Base-by-base conservation (phyloP, 2,329 filamentous ascomycete genomes). In the Colletotrichum echinochloae region DNA sequence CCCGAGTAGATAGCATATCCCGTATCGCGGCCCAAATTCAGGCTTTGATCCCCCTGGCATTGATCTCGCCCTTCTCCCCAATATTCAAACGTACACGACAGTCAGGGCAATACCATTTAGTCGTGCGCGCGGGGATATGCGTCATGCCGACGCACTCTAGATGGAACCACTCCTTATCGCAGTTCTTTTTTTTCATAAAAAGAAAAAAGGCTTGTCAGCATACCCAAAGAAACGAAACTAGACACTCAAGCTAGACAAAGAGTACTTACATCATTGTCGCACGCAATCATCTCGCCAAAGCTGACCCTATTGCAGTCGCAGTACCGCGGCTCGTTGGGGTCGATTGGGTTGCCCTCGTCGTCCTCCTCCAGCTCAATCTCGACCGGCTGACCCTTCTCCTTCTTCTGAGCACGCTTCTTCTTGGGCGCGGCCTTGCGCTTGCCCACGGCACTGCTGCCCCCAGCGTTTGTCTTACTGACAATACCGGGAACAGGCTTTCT, bases 151-250 rank as follows among this genome's bases (percentile, higher is more conserved):
- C 91, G 76, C 93, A 96, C 73, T 90, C 89, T 49, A 96, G 85
- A 78, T 96, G 93, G 79, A 95, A 96, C 93, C 93, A 96, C 79
- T 95, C 92, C 73, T 90, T 89, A 75, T 93, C 90, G 81, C 93
- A 96, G 81, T 92, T 83, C 82, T 87, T 76, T 73, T 87, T 76
- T 73, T 23, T n/a, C n/a, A n/a, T n/a, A n/a, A n/a, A n/a, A n/a
- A n/a, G n/a, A n/a, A n/a, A n/a, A n/a, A n/a, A 26, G 26, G 56
- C 46, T 49, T 46, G 71, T 79, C 69, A 74, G 73, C 44, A 46
- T 39, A 48, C 23, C 35, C 69, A 61, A 76, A 74, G 23, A 39
- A 44, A 30, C n/a, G 20, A 51, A 30, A 9, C 6, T 35, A 30
- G 44, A 11, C 44, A 26, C 39, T 54, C 49, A 41, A 66, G 37